Evolutionary conservation across 75 land plant species (phyloP).

Genomic region (Picea glauca): DNA sequence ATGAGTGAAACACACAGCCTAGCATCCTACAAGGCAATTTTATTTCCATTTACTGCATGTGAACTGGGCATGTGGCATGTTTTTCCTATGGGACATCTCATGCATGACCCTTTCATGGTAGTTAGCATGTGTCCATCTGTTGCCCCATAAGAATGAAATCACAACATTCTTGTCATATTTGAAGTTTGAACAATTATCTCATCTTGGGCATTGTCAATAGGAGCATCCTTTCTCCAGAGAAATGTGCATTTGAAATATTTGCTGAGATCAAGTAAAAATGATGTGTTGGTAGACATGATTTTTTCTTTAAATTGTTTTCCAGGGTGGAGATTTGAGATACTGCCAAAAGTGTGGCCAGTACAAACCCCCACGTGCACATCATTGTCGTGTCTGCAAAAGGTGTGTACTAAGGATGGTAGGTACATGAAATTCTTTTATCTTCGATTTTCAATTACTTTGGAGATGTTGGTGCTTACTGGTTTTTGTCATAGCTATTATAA

Average conservation of each 20-base stretch:
- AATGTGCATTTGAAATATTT: too few relatives aligned
- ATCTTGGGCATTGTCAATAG: background rate
- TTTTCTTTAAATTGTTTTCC: conserved; percentile 24
- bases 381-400: conserved; percentile 95
- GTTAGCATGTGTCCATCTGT: background rate
- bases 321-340: conserved; percentile 94
- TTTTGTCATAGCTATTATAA: background rate
- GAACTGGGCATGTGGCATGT: background rate
- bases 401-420: conserved; percentile 96
- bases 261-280: too few relatives aligned
- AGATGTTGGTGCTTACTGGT: conserved; percentile 4
- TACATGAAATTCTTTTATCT: conserved; percentile 7
- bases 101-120: background rate
- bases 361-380: conserved; percentile 98
- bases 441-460: conserved; percentile 10
- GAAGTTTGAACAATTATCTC: conserved; percentile 3
- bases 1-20: background rate
- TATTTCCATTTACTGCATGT: background rate
- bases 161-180: background rate
- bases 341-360: conserved; percentile 94
- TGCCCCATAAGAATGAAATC: too few relatives aligned
- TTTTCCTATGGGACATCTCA: background rate
- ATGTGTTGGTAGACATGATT: background rate
- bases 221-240: background rate
- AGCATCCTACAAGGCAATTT: background rate